A percentile compares a stretch with the other conserved stretches of the same genome.
Evolutionary conservation across 768 basidiomycete species (phyloP).

Genomic region (Rhodotorula kratochvilovae): DNA sequence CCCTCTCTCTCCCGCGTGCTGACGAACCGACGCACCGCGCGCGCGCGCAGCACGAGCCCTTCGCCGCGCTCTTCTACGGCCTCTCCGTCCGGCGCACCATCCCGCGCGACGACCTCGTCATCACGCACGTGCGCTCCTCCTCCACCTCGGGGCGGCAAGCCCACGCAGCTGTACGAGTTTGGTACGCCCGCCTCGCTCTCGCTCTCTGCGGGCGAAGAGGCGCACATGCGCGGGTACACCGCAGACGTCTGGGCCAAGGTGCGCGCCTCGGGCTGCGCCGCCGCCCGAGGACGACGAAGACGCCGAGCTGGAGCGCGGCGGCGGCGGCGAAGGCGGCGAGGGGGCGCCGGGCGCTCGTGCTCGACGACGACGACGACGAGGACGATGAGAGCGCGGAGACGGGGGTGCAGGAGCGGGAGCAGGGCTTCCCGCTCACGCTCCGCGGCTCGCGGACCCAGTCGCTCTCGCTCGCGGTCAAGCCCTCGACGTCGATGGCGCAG

Average conservation of each 20-base stretch:
- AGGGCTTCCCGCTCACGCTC: conserved; percentile 32
- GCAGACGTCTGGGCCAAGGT: conserved; percentile 8
- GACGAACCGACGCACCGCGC: neutral
- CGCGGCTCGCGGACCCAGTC: conserved; percentile 14
- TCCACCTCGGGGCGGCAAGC: neutral
- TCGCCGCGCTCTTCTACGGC: conserved; percentile 15
- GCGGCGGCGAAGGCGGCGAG: neutral
- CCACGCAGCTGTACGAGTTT: conserved; percentile 25
- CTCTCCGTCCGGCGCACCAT: conserved; percentile 7
- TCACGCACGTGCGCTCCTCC: neutral
- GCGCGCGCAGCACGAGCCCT: conserved; percentile 15
- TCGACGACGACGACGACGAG: neutral
- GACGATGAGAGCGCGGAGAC: too few species aligned
- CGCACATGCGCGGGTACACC: conserved; percentile 6
- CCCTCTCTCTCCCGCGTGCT: neutral
- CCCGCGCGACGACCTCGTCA: conserved; percentile 8
- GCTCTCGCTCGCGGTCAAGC: conserved; percentile 25
- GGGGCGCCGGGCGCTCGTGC: neutral
- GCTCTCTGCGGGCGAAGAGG: neutral
- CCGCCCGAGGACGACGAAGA: neutral
- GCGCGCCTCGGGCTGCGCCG: neutral
- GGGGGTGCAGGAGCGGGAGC: too few species aligned
- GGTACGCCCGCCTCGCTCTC: conserved; percentile 27
- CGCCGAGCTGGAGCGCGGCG: neutral
- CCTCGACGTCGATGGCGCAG: conserved; percentile 7